Evolutionary conservation across 2,329 filamentous ascomycete genomes (phyloP).

Genomic region (Fusarium sp.): DNA sequence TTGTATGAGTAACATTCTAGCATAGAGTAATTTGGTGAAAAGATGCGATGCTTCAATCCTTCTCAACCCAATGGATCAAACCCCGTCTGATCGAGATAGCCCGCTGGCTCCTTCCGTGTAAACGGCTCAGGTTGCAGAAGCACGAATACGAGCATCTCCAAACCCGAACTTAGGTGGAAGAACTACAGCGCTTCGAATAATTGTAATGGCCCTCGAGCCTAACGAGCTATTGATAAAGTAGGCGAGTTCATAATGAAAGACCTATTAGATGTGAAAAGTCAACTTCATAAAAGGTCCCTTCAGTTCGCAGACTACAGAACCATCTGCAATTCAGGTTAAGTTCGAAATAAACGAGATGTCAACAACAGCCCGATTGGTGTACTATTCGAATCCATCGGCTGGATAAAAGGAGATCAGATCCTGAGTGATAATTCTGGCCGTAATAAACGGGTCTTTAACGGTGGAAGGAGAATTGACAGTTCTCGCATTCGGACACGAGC

Average conservation of each 20-base stretch:
- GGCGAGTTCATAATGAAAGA: neutral
- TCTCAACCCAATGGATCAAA: neutral
- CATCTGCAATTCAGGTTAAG: constrained; percentile 1
- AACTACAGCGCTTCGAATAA: neutral
- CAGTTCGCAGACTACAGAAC: constrained; percentile 1
- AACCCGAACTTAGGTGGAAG: too few relatives aligned
- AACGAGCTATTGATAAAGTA: too few relatives aligned
- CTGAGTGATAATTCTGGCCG: neutral
- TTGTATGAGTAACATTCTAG: too few relatives aligned
- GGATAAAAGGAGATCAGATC: constrained; percentile 29
- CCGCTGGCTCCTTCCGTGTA: neutral
- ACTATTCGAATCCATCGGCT: neutral
- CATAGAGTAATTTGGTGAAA: too few relatives aligned
- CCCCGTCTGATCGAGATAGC: neutral
- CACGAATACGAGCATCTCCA: constrained; percentile 1
- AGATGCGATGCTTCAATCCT: neutral
- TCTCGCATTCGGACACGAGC: constrained; percentile 31
- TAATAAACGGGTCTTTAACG: neutral
- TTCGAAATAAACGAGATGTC: neutral
- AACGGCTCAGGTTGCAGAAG: neutral
- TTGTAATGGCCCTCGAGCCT: too few relatives aligned
- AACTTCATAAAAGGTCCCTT: neutral
- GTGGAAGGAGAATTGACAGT: neutral
- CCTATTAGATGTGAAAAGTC: neutral
- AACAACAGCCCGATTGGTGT: constrained; percentile 2